Conservation (phyloP, 2,329 filamentous ascomycete species). For the Teratosphaeria epicoccoides region DNA sequence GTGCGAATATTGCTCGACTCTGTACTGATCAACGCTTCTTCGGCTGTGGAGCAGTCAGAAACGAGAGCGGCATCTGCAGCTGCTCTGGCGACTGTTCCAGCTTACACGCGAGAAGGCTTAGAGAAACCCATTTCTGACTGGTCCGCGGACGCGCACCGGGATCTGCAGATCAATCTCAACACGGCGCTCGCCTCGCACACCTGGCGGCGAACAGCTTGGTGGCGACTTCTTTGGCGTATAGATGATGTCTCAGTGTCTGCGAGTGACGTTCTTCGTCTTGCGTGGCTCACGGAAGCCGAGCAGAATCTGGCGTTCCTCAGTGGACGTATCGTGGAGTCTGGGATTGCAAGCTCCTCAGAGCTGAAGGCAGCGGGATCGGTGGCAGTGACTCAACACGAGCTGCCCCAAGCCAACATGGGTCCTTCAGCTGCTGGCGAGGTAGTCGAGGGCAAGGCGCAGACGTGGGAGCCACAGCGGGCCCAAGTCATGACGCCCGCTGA, state of each 20-base stretch:
- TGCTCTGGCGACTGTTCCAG: conserved; percentile 26
- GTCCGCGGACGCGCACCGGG: conserved; percentile 70
- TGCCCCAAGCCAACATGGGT: neutral
- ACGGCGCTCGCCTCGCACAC: conserved; percentile 62
- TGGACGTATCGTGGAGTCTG: conserved; percentile 61
- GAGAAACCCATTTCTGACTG: conserved; percentile 54
- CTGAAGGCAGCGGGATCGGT: conserved; percentile 9
- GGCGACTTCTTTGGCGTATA: conserved; percentile 89
- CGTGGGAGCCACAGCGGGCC: conserved; percentile 3
- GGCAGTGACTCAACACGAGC: neutral
- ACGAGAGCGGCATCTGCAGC: conserved; percentile 22
- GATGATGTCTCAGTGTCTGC: conserved; percentile 83
- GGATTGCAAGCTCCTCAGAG: conserved; percentile 30
- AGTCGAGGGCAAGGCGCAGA: conserved; percentile 5
- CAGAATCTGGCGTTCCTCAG: conserved; percentile 72
- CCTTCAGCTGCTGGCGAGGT: neutral
- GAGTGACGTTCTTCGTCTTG: conserved; percentile 62
- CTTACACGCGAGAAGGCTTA: conserved; percentile 41
- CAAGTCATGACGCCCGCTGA: conserved; percentile 18
- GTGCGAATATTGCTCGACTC: conserved; percentile 58
- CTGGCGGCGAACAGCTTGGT: conserved; percentile 81
- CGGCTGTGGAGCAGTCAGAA: conserved; percentile 33
- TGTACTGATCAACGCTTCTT: conserved; percentile 47
- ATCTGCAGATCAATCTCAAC: conserved; percentile 71
- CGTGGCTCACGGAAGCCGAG: conserved; percentile 70